Base-by-base conservation (phyloP, 352 stramenopile species). In the Phytophthora rubi region DNA sequence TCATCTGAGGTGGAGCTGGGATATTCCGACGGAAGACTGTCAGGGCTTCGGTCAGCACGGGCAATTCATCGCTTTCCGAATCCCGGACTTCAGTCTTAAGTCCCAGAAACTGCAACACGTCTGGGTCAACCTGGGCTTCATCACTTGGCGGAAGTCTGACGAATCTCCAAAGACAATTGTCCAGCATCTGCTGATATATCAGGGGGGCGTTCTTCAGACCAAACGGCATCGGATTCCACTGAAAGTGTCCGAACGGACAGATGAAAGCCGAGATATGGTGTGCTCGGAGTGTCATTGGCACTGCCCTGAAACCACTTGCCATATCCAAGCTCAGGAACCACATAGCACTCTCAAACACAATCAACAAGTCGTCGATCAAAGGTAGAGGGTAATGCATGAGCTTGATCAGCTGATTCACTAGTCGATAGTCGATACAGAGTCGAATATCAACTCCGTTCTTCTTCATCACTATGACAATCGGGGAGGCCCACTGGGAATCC, bases 181-280 rank as follows among this genome's bases (percentile, higher is more conserved):
- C 21, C 2, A 55, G 10, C 49, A 55, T 37, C 10, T 33, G 23
- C 26, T 55, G 49, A n/a, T 55, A 55, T 4, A 37, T 37, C 21
- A 55, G 49, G 0, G 49, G 26, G 6, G 26, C 10, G 5, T 55
- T 37, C 10, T 55, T 55, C 23, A 18, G 28, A 13, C 7, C 49
- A 55, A 55, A 35, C 49, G 49, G 18, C 47, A 53, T 53, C n/a
- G 21, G 47, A 15, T 21, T 53, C 47, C 47, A 53, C 47, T 53
- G 47, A 0, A 53, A 53, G 7, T 53, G 18, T 6, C 21, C 47
- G n/a, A 53, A 8, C 47, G 47, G 47, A 6, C 47, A 53, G 3
- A 53, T 53, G 12, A 53, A 53, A 13, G 47, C 47, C 18, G 21
- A 53, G 1, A 53, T 53, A 26, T 23, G 47, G 0, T 30, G 26